Evolutionary conservation across 345 rosid species (phyloP), one percentile per base, ranked within the genome.

Genomic region (Citrus sinensis): DNA sequence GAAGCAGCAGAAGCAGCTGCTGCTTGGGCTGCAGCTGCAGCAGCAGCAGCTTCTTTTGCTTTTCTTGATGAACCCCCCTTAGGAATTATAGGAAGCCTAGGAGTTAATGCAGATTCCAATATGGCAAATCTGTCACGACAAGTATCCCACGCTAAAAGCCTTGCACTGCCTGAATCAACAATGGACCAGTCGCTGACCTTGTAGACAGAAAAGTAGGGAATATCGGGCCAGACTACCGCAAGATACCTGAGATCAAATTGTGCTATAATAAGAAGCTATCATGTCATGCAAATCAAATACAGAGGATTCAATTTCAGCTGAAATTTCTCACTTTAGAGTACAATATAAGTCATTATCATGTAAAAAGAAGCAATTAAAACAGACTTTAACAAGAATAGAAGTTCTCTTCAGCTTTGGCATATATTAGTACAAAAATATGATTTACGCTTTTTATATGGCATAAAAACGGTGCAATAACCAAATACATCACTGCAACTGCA

Each of bases 91-190:
- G 99, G 99, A 84, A 94, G 85, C 84, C 97, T 92, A 74, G 95
- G 97, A 76, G 93, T 82, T 78, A 90, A 83, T 22, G 84, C 88
- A 79, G 97, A 92, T 85, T 96, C 99, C 84, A 96, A 82, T 81
- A 96, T 89, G 60, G 99, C 93, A 86, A 94, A 96, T 86, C 95
- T 94, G 80, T 96, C 99, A 32, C 89, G 88, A 77, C 98, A 96
- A 73, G 92, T 88, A 85, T 96, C 99, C 99, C 99, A 96, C 30
- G 97, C 97, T 85, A 96, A 86, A 86, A 91, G 89, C 84, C 97
- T 92, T 75, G 99, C 99, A 87, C 93, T 90, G 75, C 98, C 99
- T 79, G 94, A 96, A 85, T 96, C 99, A 87, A 96, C 97, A 83
- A 92, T 83, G 39, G 97, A 87, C 99, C 99, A 96, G 80, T 94